phyloP scores from a whole-genome alignment of 805 yeast genomes.

The Barnettozyma salicaria region DNA sequence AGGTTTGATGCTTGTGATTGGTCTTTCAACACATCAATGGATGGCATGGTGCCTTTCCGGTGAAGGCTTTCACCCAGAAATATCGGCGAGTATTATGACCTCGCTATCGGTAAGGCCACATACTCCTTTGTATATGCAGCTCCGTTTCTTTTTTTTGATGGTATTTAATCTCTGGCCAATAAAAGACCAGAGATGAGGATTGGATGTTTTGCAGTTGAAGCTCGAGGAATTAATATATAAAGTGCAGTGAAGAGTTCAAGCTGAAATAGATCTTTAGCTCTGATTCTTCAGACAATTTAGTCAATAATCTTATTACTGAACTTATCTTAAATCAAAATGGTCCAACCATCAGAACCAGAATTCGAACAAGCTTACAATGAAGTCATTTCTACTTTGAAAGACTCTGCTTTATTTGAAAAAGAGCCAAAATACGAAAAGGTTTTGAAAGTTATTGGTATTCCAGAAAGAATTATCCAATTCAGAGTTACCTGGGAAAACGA shows the following conservation, averaged over 20 bases:
- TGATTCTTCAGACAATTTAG: not conserved
- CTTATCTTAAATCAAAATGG: conserved; percentile 39
- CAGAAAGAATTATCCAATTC: conserved; percentile 95
- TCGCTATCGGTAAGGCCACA: conserved; percentile 17
- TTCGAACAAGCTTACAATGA: conserved; percentile 98
- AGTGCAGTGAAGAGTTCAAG: not conserved
- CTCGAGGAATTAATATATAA: conserved; percentile 3
- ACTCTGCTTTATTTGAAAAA: conserved; percentile 82
- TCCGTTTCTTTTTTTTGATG: conserved; percentile 2
- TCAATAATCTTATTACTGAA: not conserved
- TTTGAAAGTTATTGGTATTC: conserved; percentile 84
- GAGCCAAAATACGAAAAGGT: conserved; percentile 88
- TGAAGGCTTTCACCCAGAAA: too few species aligned
- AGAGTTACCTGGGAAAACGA: conserved; percentile 98
- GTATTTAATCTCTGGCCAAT: conserved; percentile 20
- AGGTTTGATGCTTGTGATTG: too few species aligned
- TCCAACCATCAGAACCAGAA: conserved; percentile 92
- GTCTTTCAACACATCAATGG: too few species aligned
- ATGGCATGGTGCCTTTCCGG: too few species aligned
- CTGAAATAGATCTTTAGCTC: not conserved
- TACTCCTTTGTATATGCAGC: conserved; percentile 15
- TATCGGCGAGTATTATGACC: too few species aligned
- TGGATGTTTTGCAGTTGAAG: conserved; percentile 8
- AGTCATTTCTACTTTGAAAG: conserved; percentile 80
- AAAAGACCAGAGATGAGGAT: conserved; percentile 3